A percentile compares a stretch with the other conserved stretches of the same genome.
Evolutionary conservation across 768 basidiomycete species (phyloP).

Genomic region (Tylopilus felleus): DNA sequence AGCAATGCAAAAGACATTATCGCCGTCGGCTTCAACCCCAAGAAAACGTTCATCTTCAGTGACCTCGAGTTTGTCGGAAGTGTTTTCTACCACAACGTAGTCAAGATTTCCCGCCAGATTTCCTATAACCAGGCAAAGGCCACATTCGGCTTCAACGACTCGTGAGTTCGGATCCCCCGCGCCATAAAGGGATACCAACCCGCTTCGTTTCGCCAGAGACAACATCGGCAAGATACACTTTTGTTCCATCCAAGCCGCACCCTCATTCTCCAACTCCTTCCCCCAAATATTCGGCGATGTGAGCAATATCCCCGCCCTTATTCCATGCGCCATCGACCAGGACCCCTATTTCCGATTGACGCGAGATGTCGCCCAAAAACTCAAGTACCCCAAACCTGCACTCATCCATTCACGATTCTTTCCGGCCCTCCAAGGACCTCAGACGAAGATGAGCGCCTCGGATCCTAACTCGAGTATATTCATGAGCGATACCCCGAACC

Average conservation of each 20-base stretch:
- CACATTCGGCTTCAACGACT: slow-evolving; percentile 95
- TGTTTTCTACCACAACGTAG: slow-evolving; percentile 90
- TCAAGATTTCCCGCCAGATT: slow-evolving; percentile 88
- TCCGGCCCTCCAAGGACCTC: slow-evolving; percentile 95
- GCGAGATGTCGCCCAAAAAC: slow-evolving; percentile 88
- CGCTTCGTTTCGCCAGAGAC: slow-evolving; percentile 54
- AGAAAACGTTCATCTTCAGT: slow-evolving; percentile 97
- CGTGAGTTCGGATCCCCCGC: slow-evolving; percentile 51
- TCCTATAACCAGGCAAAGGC: slow-evolving; percentile 92
- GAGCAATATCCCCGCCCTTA: slow-evolving; percentile 85
- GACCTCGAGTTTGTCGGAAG: slow-evolving; percentile 89
- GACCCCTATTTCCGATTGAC: slow-evolving; percentile 98
- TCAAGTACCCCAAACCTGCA: slow-evolving; percentile 94
- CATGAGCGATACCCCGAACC: slow-evolving; percentile 89
- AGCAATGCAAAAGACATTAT: slow-evolving; percentile 96
- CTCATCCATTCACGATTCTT: slow-evolving; percentile 96
- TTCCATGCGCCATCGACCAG: slow-evolving; percentile 98
- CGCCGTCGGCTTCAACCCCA: slow-evolving; percentile 86
- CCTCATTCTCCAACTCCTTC: slow-evolving; percentile 97
- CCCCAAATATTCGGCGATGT: slow-evolving; percentile 91
- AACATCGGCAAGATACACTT: slow-evolving; percentile 99
- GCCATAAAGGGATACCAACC: background rate
- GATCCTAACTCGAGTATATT: slow-evolving; percentile 90
- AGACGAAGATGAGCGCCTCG: slow-evolving; percentile 99
- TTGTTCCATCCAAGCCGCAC: slow-evolving; percentile 90